phyloP scores from a whole-genome alignment of 2,329 filamentous ascomycete genomes.

The Trichoderma gracile region DNA sequence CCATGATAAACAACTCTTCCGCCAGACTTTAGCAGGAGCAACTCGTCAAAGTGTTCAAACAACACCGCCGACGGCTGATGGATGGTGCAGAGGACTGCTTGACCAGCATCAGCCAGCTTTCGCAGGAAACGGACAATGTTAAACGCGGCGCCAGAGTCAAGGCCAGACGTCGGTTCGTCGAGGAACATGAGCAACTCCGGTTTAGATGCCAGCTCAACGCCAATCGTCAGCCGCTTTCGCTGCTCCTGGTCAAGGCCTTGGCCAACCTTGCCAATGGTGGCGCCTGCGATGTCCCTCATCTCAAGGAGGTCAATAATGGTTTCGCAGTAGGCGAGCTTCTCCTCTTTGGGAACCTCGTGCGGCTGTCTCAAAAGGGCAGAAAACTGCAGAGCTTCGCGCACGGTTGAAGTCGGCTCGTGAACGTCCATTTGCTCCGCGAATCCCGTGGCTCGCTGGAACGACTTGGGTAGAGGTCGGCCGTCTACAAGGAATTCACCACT shows the following conservation, averaged over 20 bases:
- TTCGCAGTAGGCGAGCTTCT: slow-evolving; percentile 69
- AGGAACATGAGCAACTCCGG: slow-evolving; percentile 63
- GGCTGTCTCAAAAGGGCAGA: slow-evolving; percentile 65
- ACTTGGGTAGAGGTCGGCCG: slow-evolving; percentile 67
- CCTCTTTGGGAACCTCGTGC: slow-evolving; percentile 54
- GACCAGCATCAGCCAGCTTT: slow-evolving; percentile 60
- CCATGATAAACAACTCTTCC: slow-evolving; percentile 58
- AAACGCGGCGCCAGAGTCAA: slow-evolving; percentile 59
- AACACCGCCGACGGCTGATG: slow-evolving; percentile 59
- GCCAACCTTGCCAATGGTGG: slow-evolving; percentile 60
- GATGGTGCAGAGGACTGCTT: slow-evolving; percentile 62
- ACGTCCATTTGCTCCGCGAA: slow-evolving; percentile 67
- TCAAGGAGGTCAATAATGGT: slow-evolving; percentile 68
- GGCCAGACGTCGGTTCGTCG: slow-evolving; percentile 62
- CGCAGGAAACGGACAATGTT: slow-evolving; percentile 63
- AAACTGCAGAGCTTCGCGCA: slow-evolving; percentile 66
- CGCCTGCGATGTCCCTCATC: slow-evolving; percentile 66
- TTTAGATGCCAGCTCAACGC: slow-evolving; percentile 57
- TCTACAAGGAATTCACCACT: slow-evolving; percentile 79
- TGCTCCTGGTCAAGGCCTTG: slow-evolving; percentile 63
- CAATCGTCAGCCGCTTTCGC: slow-evolving; percentile 57
- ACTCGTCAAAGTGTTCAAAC: slow-evolving; percentile 58
- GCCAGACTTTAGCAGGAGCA: slow-evolving; percentile 55
- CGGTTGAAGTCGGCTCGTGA: slow-evolving; percentile 65
- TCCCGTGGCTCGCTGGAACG: slow-evolving; percentile 79